phyloP scores from a whole-genome alignment of 116 monocot genomes.

The Posidonia oceanica region DNA sequence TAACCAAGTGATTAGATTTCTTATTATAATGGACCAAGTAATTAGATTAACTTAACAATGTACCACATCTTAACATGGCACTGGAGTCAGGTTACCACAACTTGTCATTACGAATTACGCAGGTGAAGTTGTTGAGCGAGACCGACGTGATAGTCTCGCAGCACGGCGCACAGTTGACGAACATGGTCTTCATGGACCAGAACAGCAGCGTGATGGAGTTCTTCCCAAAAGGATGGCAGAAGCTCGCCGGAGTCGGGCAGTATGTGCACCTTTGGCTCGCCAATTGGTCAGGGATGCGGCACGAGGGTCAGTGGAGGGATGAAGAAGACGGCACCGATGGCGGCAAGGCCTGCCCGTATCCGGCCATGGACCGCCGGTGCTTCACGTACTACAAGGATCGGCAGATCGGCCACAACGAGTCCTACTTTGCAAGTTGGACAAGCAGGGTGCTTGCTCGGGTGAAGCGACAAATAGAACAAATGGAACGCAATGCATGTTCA shows the following conservation, averaged over 20 bases:
- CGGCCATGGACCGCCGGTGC: background rate
- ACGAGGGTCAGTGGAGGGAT: constrained; percentile 65
- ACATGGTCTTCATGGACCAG: constrained; percentile 79
- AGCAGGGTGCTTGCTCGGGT: constrained; percentile 21
- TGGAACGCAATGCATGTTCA: too few relatives aligned
- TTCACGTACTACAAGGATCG: constrained; percentile 34
- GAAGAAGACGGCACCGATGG: background rate
- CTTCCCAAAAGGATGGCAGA: constrained; percentile 79
- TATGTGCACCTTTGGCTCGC: constrained; percentile 68
- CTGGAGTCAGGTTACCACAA: too few relatives aligned
- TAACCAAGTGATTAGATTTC: too few relatives aligned
- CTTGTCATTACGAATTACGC: background rate
- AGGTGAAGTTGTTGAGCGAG: constrained; percentile 37
- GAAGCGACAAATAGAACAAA: background rate
- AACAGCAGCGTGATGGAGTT: constrained; percentile 47
- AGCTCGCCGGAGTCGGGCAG: constrained; percentile 66
- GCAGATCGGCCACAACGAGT: constrained; percentile 26
- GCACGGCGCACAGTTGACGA: constrained; percentile 89
- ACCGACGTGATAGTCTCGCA: constrained; percentile 21
- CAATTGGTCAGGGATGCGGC: constrained; percentile 45
- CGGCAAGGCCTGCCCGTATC: background rate
- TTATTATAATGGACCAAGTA: too few relatives aligned
- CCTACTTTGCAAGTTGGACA: constrained; percentile 33
- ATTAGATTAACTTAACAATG: too few relatives aligned
- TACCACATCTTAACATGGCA: too few relatives aligned